These are phyloP conservation scores for Achlya hypogyna DNA, from an alignment of 352 stramenopile genomes.

Conservation along the genomic window DNA sequence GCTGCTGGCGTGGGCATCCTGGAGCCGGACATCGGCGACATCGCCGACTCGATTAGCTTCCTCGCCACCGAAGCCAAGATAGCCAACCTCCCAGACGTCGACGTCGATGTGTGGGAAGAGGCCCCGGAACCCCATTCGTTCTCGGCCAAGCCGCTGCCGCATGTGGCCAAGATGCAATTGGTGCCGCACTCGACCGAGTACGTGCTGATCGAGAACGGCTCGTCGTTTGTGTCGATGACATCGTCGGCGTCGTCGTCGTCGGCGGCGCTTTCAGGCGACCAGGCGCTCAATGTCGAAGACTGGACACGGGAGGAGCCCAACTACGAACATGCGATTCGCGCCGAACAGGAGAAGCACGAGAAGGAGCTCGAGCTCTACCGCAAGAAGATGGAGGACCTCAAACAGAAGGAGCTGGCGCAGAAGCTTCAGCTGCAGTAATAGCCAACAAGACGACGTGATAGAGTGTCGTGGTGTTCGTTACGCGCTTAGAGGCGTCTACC, in stretches of 20 bases:
- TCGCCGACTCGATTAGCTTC: constrained; percentile 89
- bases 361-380: constrained; percentile 73
- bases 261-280: background rate
- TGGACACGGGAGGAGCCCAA: constrained; percentile 27
- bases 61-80: constrained; percentile 79
- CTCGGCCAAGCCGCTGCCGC: constrained; percentile 61
- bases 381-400: constrained; percentile 77
- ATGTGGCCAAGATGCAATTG: constrained; percentile 76
- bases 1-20: constrained; percentile 90
- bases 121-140: constrained; percentile 75
- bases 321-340: constrained; percentile 60
- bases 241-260: constrained; percentile 9
- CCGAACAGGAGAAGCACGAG: constrained; percentile 73
- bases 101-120: constrained; percentile 82
- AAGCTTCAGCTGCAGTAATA: constrained; percentile 13
- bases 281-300: constrained; percentile 1
- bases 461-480: background rate
- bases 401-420: constrained; percentile 35
- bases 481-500: background rate
- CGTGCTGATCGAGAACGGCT: background rate
- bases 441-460: background rate
- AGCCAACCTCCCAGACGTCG: constrained; percentile 66
- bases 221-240: constrained; percentile 2
- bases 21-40: constrained; percentile 88
- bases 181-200: constrained; percentile 23